Conservation (phyloP, 805 yeast species). For the Wickerhamiella nectarea region DNA sequence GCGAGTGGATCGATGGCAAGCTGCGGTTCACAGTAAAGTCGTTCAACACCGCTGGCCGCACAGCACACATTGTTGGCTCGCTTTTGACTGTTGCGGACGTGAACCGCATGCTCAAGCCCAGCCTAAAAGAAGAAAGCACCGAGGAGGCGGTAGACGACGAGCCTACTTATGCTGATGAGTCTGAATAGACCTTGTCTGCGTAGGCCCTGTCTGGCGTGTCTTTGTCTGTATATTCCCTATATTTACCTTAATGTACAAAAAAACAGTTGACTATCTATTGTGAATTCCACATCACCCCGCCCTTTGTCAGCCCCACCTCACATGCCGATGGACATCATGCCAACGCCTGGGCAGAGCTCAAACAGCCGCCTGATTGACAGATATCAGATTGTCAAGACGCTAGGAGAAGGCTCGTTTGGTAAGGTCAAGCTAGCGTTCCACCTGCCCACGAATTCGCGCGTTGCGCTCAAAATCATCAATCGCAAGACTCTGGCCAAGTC, state of each 20-base stretch:
- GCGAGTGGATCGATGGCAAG: slow-evolving; percentile 68
- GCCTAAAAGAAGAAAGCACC: no score
- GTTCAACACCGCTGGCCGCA: slow-evolving; percentile 55
- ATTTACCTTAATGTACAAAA: no score
- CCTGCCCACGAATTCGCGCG: slow-evolving; percentile 78
- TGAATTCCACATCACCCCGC: neutral
- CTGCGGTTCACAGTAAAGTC: slow-evolving; percentile 54
- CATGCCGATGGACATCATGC: slow-evolving; percentile 16
- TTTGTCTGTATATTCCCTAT: no score
- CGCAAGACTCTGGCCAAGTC: slow-evolving; percentile 82
- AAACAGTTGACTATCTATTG: no score
- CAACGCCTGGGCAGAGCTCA: slow-evolving; percentile 14
- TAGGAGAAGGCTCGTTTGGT: slow-evolving; percentile 96
- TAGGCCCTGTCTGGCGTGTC: no score
- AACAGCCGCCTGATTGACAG: slow-evolving; percentile 53
- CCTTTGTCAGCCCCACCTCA: neutral
- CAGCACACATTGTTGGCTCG: slow-evolving; percentile 82
- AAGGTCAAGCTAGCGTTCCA: slow-evolving; percentile 88
- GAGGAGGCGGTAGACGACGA: no score
- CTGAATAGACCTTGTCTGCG: neutral
- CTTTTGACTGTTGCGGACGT: slow-evolving; percentile 12
- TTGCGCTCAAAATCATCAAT: slow-evolving; percentile 85
- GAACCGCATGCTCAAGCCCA: neutral
- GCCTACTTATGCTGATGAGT: neutral
- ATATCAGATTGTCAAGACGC: slow-evolving; percentile 80